phyloP scores from a whole-genome alignment of 345 rosid genomes.

The Melaleuca alternifolia region DNA sequence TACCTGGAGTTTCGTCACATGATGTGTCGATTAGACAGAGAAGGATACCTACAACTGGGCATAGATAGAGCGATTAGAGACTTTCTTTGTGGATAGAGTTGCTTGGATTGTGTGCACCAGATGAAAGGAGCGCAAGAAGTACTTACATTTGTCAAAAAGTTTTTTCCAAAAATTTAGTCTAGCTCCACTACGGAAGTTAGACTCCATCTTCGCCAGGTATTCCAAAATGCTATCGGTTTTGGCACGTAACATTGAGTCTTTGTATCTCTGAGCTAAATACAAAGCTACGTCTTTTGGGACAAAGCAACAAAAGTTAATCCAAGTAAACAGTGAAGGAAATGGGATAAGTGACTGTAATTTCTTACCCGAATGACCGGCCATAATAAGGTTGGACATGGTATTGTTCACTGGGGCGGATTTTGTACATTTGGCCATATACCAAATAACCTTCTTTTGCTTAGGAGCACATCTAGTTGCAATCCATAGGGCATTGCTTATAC shows the following conservation, averaged over 20 bases:
- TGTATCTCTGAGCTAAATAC: not conserved
- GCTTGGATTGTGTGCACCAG: rapidly evolving
- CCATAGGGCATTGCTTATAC: not conserved
- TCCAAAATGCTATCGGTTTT: rapidly evolving
- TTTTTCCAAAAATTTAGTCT: not conserved
- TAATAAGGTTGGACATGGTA: rapidly evolving
- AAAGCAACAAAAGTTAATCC: not conserved
- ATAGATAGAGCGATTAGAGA: no score
- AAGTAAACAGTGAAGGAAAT: not conserved
- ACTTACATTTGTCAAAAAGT: not conserved
- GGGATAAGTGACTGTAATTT: not conserved
- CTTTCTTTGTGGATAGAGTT: not conserved
- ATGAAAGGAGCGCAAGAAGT: not conserved
- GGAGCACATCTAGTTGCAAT: not conserved
- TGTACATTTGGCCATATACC: not conserved
- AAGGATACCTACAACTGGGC: no score
- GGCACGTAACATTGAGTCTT: rapidly evolving
- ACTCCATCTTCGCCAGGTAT: not conserved
- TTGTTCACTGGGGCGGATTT: rapidly evolving
- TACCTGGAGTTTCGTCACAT: no score
- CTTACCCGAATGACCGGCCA: not conserved
- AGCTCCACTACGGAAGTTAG: not conserved
- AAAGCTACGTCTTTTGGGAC: not conserved
- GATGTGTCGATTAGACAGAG: no score
- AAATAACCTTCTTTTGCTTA: not conserved